Evolutionary conservation across 1,284 basidiomycete species (phyloP), one percentile per base, ranked within the genome.

Genomic region (Malassezia pachydermatis): DNA sequence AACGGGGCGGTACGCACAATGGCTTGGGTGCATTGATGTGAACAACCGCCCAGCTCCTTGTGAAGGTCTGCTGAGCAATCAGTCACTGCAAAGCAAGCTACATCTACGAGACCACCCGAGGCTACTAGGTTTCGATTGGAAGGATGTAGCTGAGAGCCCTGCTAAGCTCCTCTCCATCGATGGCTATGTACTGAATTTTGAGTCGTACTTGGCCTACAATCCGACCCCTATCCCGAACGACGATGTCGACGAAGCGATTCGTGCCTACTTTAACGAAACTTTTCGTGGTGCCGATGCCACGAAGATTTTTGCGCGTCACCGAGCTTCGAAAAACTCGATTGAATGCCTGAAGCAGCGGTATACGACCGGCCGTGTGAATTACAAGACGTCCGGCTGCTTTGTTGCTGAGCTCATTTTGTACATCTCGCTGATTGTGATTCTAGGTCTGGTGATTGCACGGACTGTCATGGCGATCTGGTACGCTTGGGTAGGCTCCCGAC

Each of bases 401-500:
- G 82, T 88, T 41, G 84, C 88, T 14, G 78, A 82, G 40, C 77
- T 98, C 28, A 81, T 98, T 71, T 82, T 98, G 44, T 98, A 96
- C 73, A 76, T 82, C 24, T 89, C 89, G 47, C 79, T 99, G 42
- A 80, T 88, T 64, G 81, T 96, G 74, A 90, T 98, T 67, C 80
- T 98, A 50, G 80, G 79, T 32, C 81, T 98, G 54, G 87, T 99
- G 36, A 73, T 96, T 53, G 80, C 86, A 29, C 86, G 92, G 36
- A 98, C 98, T 75, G 75, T 80, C 62, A 96, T 98, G 92, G 94
- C 94, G 2, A 86, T 88, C 69, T 75, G 90, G 54, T 99, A 96
- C 79, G 88, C 81, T 64, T 99, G 90, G 90, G 92, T 90, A 76
- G 75, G 98, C 52, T 79, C 48, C 81, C 84, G 54, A 28, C 35